Conservation (phyloP, 192 early-diverging fungal genomes). For the Coemansia sp. region DNA sequence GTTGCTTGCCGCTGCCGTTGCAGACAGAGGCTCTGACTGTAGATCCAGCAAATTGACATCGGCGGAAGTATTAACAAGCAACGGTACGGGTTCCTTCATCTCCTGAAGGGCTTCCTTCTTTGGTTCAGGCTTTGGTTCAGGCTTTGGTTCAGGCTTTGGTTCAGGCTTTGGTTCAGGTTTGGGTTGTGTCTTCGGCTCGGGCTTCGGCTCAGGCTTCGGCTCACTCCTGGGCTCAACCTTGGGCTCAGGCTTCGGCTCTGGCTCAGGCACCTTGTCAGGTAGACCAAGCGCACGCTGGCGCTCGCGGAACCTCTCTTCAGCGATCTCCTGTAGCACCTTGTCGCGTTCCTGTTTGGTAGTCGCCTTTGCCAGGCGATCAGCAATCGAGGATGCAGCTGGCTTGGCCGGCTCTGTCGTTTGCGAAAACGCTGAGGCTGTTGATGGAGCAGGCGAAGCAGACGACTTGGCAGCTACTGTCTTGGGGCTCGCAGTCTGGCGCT, state of each 20-base stretch:
- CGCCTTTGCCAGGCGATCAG: slow-evolving; percentile 37
- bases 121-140: neutral
- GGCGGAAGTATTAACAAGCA: neutral
- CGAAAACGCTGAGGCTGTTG: slow-evolving; percentile 18
- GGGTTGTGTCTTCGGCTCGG: neutral
- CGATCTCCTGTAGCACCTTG: slow-evolving; percentile 44
- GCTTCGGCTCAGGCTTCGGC: slow-evolving; percentile 10
- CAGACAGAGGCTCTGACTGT: neutral
- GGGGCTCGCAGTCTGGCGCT: slow-evolving; percentile 9
- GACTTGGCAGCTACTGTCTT: neutral
- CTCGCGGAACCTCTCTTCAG: slow-evolving; percentile 50
- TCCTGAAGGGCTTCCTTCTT: slow-evolving; percentile 10
- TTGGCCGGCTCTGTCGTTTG: neutral
- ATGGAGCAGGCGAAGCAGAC: neutral
- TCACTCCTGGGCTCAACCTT: neutral
- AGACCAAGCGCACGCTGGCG: slow-evolving; percentile 40
- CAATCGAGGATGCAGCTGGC: slow-evolving; percentile 12
- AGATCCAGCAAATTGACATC: too few relatives aligned
- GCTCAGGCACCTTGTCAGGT: slow-evolving; percentile 13
- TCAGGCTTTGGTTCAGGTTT: neutral
- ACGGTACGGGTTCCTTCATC: slow-evolving; percentile 16
- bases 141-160: neutral
- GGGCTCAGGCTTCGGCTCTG: slow-evolving; percentile 5
- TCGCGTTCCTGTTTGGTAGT: slow-evolving; percentile 41
- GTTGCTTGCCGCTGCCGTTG: neutral